A percentile compares a stretch with the other conserved stretches of the same genome.
phyloP scores from a whole-genome alignment of 1,139 yeast species.

The Scheffersomyces titani region DNA sequence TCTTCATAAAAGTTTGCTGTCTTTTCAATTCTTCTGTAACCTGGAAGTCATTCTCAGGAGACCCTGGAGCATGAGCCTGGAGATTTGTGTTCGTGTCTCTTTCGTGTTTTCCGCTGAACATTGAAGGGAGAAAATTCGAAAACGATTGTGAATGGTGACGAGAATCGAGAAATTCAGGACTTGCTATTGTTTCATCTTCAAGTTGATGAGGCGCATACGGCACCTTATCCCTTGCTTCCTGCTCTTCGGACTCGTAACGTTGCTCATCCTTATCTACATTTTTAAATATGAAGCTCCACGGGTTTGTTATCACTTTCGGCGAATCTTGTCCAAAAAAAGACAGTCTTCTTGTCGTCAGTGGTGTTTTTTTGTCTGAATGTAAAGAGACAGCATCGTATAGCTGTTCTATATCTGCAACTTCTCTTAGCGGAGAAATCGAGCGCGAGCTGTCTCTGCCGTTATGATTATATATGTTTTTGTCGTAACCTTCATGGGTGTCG shows the following conservation, averaged over 20 bases:
- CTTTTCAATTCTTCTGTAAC: slow-evolving; percentile 13
- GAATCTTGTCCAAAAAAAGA: slow-evolving; percentile 12
- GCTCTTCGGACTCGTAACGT: slow-evolving; percentile 28
- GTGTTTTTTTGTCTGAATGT: background rate
- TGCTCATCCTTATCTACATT: slow-evolving; percentile 25
- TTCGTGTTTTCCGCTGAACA: slow-evolving; percentile 10
- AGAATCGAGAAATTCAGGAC: background rate
- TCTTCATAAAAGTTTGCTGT: slow-evolving; percentile 19
- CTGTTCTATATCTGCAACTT: background rate
- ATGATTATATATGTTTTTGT: background rate
- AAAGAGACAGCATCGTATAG: background rate
- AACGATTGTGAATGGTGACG: slow-evolving; percentile 8
- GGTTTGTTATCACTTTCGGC: slow-evolving; percentile 26
- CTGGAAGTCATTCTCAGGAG: background rate
- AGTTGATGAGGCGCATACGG: slow-evolving; percentile 8
- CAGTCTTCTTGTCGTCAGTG: background rate
- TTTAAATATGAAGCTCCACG: slow-evolving; percentile 27
- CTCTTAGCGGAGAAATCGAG: background rate
- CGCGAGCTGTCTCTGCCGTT: background rate
- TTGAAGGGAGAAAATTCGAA: slow-evolving; percentile 14
- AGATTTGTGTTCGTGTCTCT: slow-evolving; percentile 1
- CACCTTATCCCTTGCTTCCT: slow-evolving; percentile 17
- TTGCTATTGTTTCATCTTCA: background rate
- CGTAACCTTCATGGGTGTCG: background rate
- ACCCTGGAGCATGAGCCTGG: slow-evolving; percentile 3